Percentiles rank a stretch among this genome's conserved stretches.
phyloP scores from a whole-genome alignment of 176 grass and related monocot species.

The Themeda triandra region DNA sequence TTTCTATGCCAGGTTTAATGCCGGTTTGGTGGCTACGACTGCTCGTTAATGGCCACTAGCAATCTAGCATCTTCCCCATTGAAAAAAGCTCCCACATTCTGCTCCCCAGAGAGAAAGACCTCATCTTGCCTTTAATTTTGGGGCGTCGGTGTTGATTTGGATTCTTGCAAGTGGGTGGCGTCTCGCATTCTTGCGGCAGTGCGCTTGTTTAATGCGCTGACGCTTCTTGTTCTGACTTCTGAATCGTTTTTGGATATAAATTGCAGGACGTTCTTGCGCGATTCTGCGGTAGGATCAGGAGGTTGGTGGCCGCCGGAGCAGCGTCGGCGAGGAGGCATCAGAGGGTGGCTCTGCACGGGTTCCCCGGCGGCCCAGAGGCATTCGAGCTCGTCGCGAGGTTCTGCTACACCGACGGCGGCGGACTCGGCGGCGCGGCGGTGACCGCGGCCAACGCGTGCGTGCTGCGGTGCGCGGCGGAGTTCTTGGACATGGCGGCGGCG shows the following conservation, averaged over 20 bases:
- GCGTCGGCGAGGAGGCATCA: slow-evolving; percentile 20
- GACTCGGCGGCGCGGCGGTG: slow-evolving; percentile 18
- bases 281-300: slow-evolving; percentile 51
- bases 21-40: slow-evolving; percentile 29
- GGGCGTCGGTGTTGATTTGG: slow-evolving; percentile 18
- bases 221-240: slow-evolving; percentile 20
- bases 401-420: slow-evolving; percentile 53
- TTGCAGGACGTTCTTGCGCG: slow-evolving; percentile 77
- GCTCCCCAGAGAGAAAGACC: slow-evolving; percentile 11
- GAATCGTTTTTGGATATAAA: slow-evolving; percentile 1
- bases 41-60: neutral
- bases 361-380: slow-evolving; percentile 72
- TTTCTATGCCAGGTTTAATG: slow-evolving; percentile 24
- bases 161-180: slow-evolving; percentile 26
- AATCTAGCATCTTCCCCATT: slow-evolving; percentile 12
- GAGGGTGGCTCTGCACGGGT: slow-evolving; percentile 55
- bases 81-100: neutral
- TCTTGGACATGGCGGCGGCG: too few relatives aligned
- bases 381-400: slow-evolving; percentile 84
- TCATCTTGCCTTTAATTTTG: neutral
- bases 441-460: slow-evolving; percentile 33
- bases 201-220: neutral
- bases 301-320: slow-evolving; percentile 21
- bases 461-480: too few relatives aligned
- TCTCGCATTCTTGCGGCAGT: neutral